These are phyloP conservation scores for Trametes gibbosa DNA, from an alignment of 768 basidiomycete species.

Conservation along the genomic window DNA sequence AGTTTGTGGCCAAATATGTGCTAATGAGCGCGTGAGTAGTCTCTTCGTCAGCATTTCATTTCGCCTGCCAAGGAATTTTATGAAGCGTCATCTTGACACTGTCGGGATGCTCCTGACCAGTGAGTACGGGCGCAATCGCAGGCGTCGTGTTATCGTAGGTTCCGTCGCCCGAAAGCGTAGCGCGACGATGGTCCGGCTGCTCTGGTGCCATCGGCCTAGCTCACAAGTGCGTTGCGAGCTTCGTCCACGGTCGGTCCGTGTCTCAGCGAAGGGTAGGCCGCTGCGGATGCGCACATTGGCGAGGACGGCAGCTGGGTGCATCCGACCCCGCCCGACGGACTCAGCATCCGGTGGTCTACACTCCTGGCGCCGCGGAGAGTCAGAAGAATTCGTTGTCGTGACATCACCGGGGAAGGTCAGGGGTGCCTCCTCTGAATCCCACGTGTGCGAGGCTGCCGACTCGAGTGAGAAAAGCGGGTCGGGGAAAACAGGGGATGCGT, in stretches of 20 bases:
- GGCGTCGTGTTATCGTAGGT: no score
- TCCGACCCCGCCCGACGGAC: constrained; percentile 1
- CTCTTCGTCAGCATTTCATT: neutral
- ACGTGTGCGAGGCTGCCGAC: neutral
- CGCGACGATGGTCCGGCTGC: no score
- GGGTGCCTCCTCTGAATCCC: no score
- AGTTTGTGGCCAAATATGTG: no score
- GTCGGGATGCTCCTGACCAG: no score
- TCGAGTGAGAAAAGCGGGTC: neutral
- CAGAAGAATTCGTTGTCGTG: neutral
- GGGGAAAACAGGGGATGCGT: constrained; percentile 10
- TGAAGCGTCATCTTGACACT: neutral
- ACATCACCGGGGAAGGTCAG: neutral
- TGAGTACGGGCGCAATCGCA: no score
- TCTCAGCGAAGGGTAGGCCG: neutral
- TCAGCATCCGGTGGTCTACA: neutral
- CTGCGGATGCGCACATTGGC: neutral
- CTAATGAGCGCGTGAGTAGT: no score
- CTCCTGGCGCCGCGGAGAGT: neutral
- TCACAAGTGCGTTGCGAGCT: no score
- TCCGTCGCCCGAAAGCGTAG: no score
- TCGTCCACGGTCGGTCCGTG: no score
- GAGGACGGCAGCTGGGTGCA: neutral
- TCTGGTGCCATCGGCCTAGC: no score
- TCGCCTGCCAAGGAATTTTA: neutral